Evolutionary conservation across 148 eudicot genomes (phyloP), one percentile per base, ranked within the genome.

Genomic region (Drosera capensis): DNA sequence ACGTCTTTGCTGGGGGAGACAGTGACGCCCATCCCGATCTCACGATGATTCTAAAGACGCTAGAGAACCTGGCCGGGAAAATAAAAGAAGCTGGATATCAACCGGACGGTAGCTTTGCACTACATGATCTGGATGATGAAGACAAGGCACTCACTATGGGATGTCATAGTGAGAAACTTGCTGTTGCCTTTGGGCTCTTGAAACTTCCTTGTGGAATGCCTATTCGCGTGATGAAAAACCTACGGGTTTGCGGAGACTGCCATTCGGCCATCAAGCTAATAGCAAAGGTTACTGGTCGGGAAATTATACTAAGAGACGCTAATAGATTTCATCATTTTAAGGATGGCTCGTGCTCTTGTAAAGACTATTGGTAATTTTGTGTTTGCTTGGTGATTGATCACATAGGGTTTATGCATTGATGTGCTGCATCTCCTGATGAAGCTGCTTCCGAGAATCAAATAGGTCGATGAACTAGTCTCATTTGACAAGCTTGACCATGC

Each of bases 221-320:
- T 8, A 69, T 69, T 41, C 56, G 74, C 26, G 67, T 73, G 40
- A 68, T 68, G 65, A 73, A 73, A 41, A 73, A 73, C 47, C 65
- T 73, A 31, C 47, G 74, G 30, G 66, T 73, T 28, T 73, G 74
- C 55, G 79, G 79, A 25, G 79, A 73, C 40, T 73, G 72, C 57
- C 79, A 65, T 51, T 62, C 62, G 20, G 66, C 67, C 28, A 61
- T 73, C 23, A 73, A 66, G 28, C 46, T 69, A 14, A 59, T 73
- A 51, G 66, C 72, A 14, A 66, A 70, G 63, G 51, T 73, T 12
- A 58, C 62, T 15, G 45, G 59, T n/a, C 56, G 67, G 29, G 66
- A 66, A 23, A 62, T 73, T 45, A 62, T 69, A 48, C 43, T 73
- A 46, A 58, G 75, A 62, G 79, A 73, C 56, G 70, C 79, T 28